A percentile compares a stretch with the other conserved stretches of the same genome.
These are phyloP conservation scores for Hawksworthiomyces lignivorus DNA, from an alignment of 2,329 filamentous ascomycete species.

Conservation along the genomic window DNA sequence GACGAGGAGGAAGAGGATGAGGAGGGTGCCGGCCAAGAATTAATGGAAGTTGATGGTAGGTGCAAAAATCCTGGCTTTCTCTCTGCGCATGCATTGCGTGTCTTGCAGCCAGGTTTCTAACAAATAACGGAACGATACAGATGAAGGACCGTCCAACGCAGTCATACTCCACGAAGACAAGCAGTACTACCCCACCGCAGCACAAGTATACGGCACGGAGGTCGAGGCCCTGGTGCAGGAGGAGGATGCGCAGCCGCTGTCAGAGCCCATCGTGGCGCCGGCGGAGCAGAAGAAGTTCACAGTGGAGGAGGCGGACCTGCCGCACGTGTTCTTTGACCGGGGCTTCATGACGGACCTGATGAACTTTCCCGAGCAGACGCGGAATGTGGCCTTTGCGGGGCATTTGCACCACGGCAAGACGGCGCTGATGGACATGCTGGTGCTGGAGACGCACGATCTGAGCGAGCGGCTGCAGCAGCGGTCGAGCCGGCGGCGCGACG, in stretches of 20 bases:
- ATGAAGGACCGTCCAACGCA: conserved; percentile 86
- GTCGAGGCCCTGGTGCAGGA: conserved; percentile 96
- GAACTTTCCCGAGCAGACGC: conserved; percentile 89
- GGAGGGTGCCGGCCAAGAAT: conserved; percentile 63
- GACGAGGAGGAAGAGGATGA: conserved; percentile 59
- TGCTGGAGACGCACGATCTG: conserved; percentile 89
- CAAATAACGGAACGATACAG: conserved; percentile 25
- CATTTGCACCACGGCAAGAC: conserved; percentile 98
- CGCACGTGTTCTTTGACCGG: conserved; percentile 78
- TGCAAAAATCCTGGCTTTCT: too few species aligned
- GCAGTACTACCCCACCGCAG: conserved; percentile 97
- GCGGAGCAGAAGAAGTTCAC: conserved; percentile 94
- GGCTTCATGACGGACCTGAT: conserved; percentile 93
- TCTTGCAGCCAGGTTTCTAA: not conserved
- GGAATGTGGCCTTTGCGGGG: conserved; percentile 85
- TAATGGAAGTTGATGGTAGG: conserved; percentile 87
- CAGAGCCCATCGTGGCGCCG: conserved; percentile 88
- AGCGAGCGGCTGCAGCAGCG: conserved; percentile 70
- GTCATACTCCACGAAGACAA: conserved; percentile 99
- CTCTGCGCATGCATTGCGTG: too few species aligned
- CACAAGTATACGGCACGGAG: conserved; percentile 88
- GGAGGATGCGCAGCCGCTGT: conserved; percentile 88
- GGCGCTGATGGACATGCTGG: conserved; percentile 96
- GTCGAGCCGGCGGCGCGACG: conserved; percentile 72
- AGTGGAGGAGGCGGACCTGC: conserved; percentile 84